Evolutionary conservation across 73 alveolate genomes (phyloP).

Genomic region (Durusdinium trenchii): DNA sequence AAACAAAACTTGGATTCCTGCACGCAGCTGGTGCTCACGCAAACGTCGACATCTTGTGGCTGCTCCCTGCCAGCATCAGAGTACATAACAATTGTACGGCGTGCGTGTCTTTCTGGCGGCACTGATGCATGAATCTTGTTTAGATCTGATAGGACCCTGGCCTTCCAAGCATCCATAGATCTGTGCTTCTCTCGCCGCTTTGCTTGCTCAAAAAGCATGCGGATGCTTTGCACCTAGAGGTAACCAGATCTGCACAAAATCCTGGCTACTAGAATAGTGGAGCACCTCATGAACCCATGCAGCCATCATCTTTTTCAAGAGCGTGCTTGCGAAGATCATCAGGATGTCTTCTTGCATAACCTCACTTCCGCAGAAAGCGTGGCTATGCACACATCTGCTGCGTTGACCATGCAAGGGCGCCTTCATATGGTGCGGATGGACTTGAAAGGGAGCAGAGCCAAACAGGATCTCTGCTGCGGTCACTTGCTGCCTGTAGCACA

Average conservation of each 20-base stretch:
- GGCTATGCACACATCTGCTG: not conserved
- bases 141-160: too few species aligned
- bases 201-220: not conserved
- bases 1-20: not conserved
- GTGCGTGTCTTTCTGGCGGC: too few species aligned
- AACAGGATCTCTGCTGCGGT: constrained; percentile 26
- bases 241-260: not conserved
- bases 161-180: constrained; percentile 4
- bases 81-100: not conserved
- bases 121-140: not conserved
- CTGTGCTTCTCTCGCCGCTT: constrained; percentile 14
- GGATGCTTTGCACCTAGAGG: not conserved
- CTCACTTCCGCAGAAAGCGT: not conserved
- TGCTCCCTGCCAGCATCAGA: not conserved
- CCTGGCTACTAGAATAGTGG: not conserved
- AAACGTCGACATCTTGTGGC: constrained; percentile 10
- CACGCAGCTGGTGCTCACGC: constrained; percentile 1
- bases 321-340: not conserved
- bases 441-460: constrained; percentile 21
- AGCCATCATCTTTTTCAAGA: constrained; percentile 56
- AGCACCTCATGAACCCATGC: constrained; percentile 31
- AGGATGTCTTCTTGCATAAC: constrained; percentile 19
- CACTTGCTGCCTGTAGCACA: constrained; percentile 38
- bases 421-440: constrained; percentile 84
- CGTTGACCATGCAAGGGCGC: not conserved